Percentiles rank a stretch among this genome's conserved stretches.
phyloP scores from a whole-genome alignment of 257 asterid genomes.

The Solanum tarapatanum region DNA sequence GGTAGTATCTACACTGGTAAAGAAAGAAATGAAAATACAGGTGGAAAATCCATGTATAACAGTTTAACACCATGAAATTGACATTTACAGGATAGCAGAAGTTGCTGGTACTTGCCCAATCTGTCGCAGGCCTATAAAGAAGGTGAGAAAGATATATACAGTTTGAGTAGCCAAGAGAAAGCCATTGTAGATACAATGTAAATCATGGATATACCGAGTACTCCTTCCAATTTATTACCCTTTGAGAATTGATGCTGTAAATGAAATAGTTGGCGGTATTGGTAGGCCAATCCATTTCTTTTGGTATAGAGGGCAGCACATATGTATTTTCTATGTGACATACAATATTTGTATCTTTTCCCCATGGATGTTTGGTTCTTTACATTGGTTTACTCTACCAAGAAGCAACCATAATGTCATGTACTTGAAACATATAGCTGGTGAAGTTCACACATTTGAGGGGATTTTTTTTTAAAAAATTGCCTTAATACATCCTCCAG shows the following conservation, averaged over 20 bases:
- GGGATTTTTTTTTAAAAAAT: neutral
- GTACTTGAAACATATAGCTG: neutral
- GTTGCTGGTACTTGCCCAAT: conserved; percentile 66
- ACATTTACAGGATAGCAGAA: conserved; percentile 52
- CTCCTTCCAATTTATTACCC: neutral
- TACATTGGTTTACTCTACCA: neutral
- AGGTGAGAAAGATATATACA: conserved; percentile 66
- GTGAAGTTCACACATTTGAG: neutral
- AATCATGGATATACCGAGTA: neutral
- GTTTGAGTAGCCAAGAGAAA: conserved; percentile 31
- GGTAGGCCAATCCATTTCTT: neutral
- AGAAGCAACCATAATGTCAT: neutral
- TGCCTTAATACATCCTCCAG: too few species aligned
- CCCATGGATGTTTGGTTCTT: neutral
- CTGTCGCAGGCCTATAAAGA: conserved; percentile 60
- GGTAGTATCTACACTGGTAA: neutral
- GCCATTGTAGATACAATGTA: neutral
- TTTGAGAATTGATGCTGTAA: neutral
- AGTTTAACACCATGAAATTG: neutral
- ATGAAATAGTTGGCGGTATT: neutral
- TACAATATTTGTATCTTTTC: neutral
- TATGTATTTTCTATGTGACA: neutral
- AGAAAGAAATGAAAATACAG: neutral
- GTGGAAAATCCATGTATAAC: neutral
- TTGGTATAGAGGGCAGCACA: neutral